phyloP scores from a whole-genome alignment of 768 basidiomycete genomes.

The Cytidiella melzeri region DNA sequence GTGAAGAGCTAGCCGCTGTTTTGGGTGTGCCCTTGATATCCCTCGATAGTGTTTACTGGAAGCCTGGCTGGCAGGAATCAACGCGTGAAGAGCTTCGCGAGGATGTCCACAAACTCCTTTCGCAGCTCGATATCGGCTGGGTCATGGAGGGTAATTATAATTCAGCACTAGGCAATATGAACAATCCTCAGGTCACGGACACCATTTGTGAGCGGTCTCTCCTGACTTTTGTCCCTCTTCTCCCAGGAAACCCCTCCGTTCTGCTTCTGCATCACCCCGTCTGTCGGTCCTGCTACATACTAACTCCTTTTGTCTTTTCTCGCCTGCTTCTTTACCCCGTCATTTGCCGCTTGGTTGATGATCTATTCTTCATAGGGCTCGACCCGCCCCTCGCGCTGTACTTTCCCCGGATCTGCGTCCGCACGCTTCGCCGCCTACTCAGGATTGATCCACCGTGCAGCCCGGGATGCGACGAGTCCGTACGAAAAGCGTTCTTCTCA shows the following conservation, averaged over 20 bases:
- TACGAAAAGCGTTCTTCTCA: slow-evolving; percentile 21
- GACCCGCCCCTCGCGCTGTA: slow-evolving; percentile 59
- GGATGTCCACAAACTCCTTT: slow-evolving; percentile 11
- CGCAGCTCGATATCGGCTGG: slow-evolving; percentile 13
- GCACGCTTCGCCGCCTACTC: slow-evolving; percentile 41
- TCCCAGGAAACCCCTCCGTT: too few relatives aligned
- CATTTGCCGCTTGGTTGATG: not conserved
- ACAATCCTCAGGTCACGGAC: slow-evolving; percentile 17
- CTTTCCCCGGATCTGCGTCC: slow-evolving; percentile 49
- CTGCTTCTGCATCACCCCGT: slow-evolving; percentile 35
- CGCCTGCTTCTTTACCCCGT: slow-evolving; percentile 1
- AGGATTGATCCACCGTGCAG: slow-evolving; percentile 21
- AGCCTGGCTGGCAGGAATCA: slow-evolving; percentile 9
- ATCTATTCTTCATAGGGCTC: slow-evolving; percentile 40
- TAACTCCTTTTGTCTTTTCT: not conserved
- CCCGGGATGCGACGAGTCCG: slow-evolving; percentile 25
- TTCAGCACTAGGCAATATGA: slow-evolving; percentile 6
- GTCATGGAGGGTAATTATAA: slow-evolving; percentile 20
- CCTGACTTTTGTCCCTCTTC: too few relatives aligned
- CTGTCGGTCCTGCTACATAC: not conserved
- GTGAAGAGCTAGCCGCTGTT: slow-evolving; percentile 33
- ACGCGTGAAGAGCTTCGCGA: slow-evolving; percentile 12
- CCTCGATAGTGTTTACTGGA: slow-evolving; percentile 32
- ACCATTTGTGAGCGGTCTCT: slow-evolving; percentile 17
- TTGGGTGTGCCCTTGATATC: slow-evolving; percentile 41